Evolutionary conservation across 805 yeast genomes (phyloP).

Genomic region (Spathaspora girioi): DNA sequence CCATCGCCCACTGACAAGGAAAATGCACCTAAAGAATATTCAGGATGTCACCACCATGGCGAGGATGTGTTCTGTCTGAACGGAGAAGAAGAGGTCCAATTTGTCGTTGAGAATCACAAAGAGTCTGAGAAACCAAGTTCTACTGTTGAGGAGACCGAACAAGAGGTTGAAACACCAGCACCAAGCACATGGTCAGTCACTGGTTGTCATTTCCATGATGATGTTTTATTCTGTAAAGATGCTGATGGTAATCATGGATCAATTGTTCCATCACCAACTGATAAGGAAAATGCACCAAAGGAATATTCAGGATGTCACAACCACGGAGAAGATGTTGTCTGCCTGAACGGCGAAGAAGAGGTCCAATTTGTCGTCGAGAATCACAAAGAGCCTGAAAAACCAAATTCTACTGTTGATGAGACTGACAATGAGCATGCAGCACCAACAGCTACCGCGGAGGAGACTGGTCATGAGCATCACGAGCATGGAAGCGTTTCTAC

Average conservation of each 20-base stretch:
- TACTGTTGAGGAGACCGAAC: too few species aligned
- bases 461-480: too few species aligned
- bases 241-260: conserved; percentile 19
- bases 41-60: conserved; percentile 18
- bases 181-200: conserved; percentile 5
- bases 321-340: conserved; percentile 15
- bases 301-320: conserved; percentile 17
- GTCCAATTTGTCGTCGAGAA: conserved; percentile 11
- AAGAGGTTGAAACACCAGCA: too few species aligned
- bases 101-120: conserved; percentile 2
- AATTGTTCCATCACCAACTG: conserved; percentile 17
- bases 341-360: conserved; percentile 13
- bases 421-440: too few species aligned
- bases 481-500: too few species aligned
- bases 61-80: conserved; percentile 15
- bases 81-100: conserved; percentile 14
- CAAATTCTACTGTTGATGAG: too few species aligned
- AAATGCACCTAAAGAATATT: conserved; percentile 12
- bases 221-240: conserved; percentile 16
- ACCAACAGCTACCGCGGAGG: too few species aligned
- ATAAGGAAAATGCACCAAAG: conserved; percentile 9
- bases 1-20: conserved; percentile 16
- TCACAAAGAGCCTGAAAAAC: too few species aligned
- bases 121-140: too few species aligned
- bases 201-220: conserved; percentile 20